Conservation (phyloP, 2,329 filamentous ascomycete genomes). For the Penicillium italicum region DNA sequence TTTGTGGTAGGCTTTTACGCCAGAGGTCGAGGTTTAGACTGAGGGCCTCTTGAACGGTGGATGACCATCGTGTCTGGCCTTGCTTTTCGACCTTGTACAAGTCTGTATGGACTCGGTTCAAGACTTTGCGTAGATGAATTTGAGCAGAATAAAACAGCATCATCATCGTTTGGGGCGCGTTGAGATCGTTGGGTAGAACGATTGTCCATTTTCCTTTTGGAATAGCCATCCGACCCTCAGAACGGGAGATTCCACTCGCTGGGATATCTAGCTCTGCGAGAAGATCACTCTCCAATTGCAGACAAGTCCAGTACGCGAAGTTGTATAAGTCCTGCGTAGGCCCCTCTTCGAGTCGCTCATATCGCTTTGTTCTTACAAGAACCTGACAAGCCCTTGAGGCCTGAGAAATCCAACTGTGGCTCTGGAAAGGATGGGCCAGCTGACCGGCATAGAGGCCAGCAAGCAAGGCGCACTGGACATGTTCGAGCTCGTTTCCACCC, state of each 20-base stretch:
- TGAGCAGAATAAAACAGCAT: conserved; percentile 61
- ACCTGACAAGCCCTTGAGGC: conserved; percentile 62
- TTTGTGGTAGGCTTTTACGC: conserved; percentile 48
- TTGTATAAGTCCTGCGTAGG: conserved; percentile 59
- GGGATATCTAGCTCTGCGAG: conserved; percentile 76
- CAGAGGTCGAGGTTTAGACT: conserved; percentile 53
- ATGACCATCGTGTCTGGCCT: conserved; percentile 37
- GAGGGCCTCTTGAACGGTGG: conserved; percentile 40
- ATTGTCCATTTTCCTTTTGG: conserved; percentile 39
- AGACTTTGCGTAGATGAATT: conserved; percentile 55
- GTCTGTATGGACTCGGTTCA: conserved; percentile 55
- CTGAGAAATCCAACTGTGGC: conserved; percentile 66
- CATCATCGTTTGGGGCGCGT: conserved; percentile 39
- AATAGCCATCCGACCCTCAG: conserved; percentile 47
- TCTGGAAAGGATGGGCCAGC: conserved; percentile 79
- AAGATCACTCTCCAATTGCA: conserved; percentile 92
- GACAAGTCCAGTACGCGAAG: conserved; percentile 86
- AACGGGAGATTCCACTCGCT: conserved; percentile 56
- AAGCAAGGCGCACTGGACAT: conserved; percentile 80
- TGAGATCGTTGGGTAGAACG: conserved; percentile 31
- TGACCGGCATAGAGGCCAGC: conserved; percentile 88
- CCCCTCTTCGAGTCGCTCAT: conserved; percentile 30
- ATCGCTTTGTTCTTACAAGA: conserved; percentile 61
- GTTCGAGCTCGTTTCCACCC: conserved; percentile 73
- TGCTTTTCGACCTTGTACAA: conserved; percentile 48